A percentile compares a stretch with the other conserved stretches of the same genome.
phyloP scores from a whole-genome alignment of 768 basidiomycete species.

The Dentipellis sp. region DNA sequence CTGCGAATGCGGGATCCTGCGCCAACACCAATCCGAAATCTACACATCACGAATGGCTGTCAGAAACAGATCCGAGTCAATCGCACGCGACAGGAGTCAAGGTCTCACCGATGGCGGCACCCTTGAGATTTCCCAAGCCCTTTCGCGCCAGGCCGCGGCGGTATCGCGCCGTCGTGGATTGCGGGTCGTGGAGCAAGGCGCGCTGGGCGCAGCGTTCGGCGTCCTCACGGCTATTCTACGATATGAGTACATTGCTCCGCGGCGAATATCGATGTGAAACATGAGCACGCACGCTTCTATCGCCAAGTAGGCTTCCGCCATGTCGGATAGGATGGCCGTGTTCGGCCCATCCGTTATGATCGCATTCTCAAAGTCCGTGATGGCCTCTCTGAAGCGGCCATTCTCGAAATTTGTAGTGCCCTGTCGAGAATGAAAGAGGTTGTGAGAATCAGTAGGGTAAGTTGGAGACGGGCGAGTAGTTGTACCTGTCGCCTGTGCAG shows the following conservation, averaged over 20 bases:
- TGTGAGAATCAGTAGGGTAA: no score
- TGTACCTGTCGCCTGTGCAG: no score
- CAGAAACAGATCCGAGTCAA: not conserved
- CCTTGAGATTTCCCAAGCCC: slow-evolving; percentile 4
- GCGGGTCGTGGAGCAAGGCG: slow-evolving; percentile 18
- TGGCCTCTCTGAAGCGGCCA: slow-evolving; percentile 31
- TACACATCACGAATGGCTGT: slow-evolving; percentile 4
- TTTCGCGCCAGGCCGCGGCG: slow-evolving; percentile 26
- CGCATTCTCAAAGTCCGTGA: slow-evolving; percentile 13
- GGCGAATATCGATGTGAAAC: not conserved
- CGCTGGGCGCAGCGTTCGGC: slow-evolving; percentile 21
- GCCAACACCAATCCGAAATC: slow-evolving; percentile 21
- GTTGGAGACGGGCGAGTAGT: no score
- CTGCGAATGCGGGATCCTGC: slow-evolving; percentile 19
- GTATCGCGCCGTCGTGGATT: slow-evolving; percentile 25
- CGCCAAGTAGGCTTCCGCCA: slow-evolving; percentile 35
- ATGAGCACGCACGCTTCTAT: slow-evolving; percentile 19
- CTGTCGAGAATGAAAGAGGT: slow-evolving; percentile 16
- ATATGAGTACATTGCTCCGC: not conserved
- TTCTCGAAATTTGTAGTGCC: slow-evolving; percentile 34
- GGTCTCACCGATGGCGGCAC: not conserved
- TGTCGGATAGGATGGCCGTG: slow-evolving; percentile 31
- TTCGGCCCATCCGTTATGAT: slow-evolving; percentile 23
- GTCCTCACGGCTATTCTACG: slow-evolving; percentile 15
- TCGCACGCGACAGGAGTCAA: not conserved